A percentile compares a stretch with the other conserved stretches of the same genome.
Evolutionary conservation across 192 early-diverging fungal species (phyloP).

Genomic region (Backusella sp.): DNA sequence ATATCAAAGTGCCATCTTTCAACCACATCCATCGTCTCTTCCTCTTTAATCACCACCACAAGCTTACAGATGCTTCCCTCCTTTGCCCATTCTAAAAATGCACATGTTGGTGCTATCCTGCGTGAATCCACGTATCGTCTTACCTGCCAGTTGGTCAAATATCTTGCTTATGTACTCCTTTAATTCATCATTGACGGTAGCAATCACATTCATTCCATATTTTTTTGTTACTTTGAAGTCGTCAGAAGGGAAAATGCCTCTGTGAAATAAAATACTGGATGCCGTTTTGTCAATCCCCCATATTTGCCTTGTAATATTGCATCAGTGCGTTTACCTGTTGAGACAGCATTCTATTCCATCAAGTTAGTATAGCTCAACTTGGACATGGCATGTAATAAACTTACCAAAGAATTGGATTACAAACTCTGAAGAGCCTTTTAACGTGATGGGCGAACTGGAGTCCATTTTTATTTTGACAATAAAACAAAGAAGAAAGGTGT

Average conservation of each 20-base stretch:
- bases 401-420: conserved; percentile 90
- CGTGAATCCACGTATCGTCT: background rate
- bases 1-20: conserved; percentile 98
- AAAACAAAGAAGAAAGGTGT: background rate
- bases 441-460: conserved; percentile 52
- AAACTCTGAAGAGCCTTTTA: conserved; percentile 82
- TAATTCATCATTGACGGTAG: conserved; percentile 73
- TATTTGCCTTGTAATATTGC: background rate
- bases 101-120: background rate
- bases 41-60: conserved; percentile 84
- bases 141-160: conserved; percentile 79
- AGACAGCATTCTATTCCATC: background rate
- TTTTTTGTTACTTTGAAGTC: conserved; percentile 86
- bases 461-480: background rate
- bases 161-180: conserved; percentile 75
- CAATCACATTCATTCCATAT: conserved; percentile 82
- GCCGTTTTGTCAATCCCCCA: background rate
- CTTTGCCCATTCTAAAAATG: conserved; percentile 67
- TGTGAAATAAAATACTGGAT: conserved; percentile 83
- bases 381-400: background rate
- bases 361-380: background rate
- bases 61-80: conserved; percentile 76
- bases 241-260: conserved; percentile 91
- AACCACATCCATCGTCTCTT: conserved; percentile 76
- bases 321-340: background rate